Conservation (phyloP, 2,329 filamentous ascomycete species). For the Talaromyces pinophilus region DNA sequence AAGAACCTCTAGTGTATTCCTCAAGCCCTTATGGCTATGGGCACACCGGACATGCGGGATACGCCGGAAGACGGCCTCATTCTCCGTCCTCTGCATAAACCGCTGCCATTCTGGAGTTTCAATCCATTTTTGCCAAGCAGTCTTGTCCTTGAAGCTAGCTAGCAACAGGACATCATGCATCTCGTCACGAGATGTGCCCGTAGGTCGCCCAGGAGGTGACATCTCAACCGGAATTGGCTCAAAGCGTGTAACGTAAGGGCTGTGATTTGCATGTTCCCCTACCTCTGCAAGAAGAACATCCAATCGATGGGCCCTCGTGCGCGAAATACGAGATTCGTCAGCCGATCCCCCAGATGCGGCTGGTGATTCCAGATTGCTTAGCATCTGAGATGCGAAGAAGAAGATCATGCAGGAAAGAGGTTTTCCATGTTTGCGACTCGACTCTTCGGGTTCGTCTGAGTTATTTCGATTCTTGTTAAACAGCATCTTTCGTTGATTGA, state of each 20-base stretch:
- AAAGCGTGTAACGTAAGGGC: slow-evolving; percentile 30
- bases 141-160: slow-evolving; percentile 31
- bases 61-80: slow-evolving; percentile 30
- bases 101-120: slow-evolving; percentile 31
- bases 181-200: slow-evolving; percentile 25
- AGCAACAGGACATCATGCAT: slow-evolving; percentile 33
- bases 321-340: slow-evolving; percentile 14
- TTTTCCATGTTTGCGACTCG: slow-evolving; percentile 12
- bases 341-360: slow-evolving; percentile 24
- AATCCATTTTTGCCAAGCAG: slow-evolving; percentile 29
- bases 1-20: slow-evolving; percentile 31
- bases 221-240: slow-evolving; percentile 32
- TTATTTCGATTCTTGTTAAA: slow-evolving; percentile 19
- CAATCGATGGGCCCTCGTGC: slow-evolving; percentile 26
- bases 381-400: slow-evolving; percentile 34
- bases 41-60: slow-evolving; percentile 35
- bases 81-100: slow-evolving; percentile 31
- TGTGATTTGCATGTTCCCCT: slow-evolving; percentile 29
- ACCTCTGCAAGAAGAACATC: slow-evolving; percentile 31
- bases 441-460: neutral
- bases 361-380: slow-evolving; percentile 27
- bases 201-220: slow-evolving; percentile 25
- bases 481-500: slow-evolving; percentile 9
- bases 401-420: slow-evolving; percentile 32
- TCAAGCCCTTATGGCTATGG: slow-evolving; percentile 30